Conservation (phyloP, 441 rosid genomes). For the Gossypium trilobum region DNA sequence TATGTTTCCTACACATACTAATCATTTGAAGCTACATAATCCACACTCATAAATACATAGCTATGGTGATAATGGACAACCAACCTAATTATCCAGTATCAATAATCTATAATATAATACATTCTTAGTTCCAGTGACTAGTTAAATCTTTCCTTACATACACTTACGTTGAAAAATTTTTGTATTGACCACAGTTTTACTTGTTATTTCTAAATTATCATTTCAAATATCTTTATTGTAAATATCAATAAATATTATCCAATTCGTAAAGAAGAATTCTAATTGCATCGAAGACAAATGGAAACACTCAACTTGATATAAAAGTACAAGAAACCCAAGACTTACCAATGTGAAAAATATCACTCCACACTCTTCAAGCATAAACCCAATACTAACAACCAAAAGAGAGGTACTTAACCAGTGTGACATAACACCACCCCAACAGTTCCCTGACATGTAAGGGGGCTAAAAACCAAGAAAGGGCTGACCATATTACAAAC, state of each 20-base stretch:
- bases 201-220: neutral
- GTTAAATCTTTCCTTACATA: neutral
- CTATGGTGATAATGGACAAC: neutral
- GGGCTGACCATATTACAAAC: neutral
- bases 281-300: neutral
- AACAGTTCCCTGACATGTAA: no score
- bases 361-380: no score
- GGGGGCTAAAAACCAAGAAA: neutral
- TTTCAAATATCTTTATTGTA: neutral
- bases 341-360: no score
- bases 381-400: no score
- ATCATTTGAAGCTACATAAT: neutral
- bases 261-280: neutral
- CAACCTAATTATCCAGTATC: neutral
- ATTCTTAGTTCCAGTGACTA: neutral
- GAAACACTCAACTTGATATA: no score
- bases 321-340: no score
- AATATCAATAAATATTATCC: neutral
- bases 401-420: no score
- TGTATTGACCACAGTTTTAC: neutral
- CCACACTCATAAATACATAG: neutral
- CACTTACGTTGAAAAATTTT: neutral
- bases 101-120: neutral
- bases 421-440: no score
- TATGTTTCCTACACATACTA: neutral